phyloP scores from a whole-genome alignment of 495 filamentous ascomycete genomes.

The Pyronema omphalodes region DNA sequence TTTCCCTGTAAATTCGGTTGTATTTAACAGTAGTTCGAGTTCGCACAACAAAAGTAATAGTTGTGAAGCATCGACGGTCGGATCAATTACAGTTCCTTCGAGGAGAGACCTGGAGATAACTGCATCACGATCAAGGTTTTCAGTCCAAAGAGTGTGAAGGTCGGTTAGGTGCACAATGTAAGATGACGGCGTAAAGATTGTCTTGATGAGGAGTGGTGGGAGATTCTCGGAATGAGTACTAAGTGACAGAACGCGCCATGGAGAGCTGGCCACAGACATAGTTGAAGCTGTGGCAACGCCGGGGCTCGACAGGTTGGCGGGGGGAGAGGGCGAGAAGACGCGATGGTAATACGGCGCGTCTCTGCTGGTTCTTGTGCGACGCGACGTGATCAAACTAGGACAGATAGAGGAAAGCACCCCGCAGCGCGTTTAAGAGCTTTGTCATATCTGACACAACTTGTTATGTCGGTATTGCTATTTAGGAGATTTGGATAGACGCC shows the following conservation, averaged over 20 bases:
- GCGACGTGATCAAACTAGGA: too few species aligned
- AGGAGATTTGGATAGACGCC: too few species aligned
- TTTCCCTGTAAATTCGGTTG: neutral
- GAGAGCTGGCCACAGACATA: conserved; percentile 2
- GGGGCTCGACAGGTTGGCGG: too few species aligned
- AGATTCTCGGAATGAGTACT: conserved; percentile 11
- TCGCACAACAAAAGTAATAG: conserved; percentile 53
- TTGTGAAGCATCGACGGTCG: conserved; percentile 56
- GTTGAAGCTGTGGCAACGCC: too few species aligned
- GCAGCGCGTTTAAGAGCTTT: too few species aligned
- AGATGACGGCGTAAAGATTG: conserved; percentile 31
- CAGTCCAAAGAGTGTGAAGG: conserved; percentile 68
- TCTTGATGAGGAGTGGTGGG: conserved; percentile 40
- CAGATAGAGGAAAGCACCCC: too few species aligned
- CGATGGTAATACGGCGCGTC: too few species aligned
- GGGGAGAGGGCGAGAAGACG: too few species aligned
- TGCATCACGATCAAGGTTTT: conserved; percentile 40
- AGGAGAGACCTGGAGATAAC: conserved; percentile 49
- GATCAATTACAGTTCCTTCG: conserved; percentile 63
- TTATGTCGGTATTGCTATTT: too few species aligned
- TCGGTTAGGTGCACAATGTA: conserved; percentile 72
- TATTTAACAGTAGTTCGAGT: conserved; percentile 26
- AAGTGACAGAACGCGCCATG: conserved; percentile 18
- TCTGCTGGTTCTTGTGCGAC: too few species aligned
- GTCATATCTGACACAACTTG: too few species aligned